Conservation (phyloP, 2,329 filamentous ascomycete species). For the Aspergillus candidus region DNA sequence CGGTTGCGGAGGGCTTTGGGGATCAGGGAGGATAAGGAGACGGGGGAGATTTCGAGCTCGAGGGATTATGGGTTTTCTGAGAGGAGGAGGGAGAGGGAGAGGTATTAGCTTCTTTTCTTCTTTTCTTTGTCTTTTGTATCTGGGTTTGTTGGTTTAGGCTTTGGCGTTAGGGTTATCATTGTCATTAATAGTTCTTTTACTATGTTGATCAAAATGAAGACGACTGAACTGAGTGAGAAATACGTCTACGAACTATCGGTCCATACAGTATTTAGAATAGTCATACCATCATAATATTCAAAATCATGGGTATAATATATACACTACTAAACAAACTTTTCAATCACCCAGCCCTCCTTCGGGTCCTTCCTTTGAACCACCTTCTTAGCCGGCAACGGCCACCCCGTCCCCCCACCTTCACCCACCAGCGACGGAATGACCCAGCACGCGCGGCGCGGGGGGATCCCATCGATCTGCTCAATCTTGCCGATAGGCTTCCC, state of each 20-base stretch:
- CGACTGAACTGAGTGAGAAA: too few relatives aligned
- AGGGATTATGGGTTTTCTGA: slow-evolving; percentile 6
- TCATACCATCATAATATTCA: slow-evolving; percentile 1
- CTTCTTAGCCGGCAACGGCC: slow-evolving; percentile 80
- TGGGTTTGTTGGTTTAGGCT: not conserved
- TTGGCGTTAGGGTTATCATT: slow-evolving; percentile 2
- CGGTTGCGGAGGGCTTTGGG: slow-evolving; percentile 77
- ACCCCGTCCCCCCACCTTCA: slow-evolving; percentile 61
- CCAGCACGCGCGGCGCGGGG: slow-evolving; percentile 66
- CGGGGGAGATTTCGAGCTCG: slow-evolving; percentile 54
- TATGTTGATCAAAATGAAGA: too few relatives aligned
- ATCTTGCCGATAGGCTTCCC: slow-evolving; percentile 90
- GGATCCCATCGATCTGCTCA: slow-evolving; percentile 42
- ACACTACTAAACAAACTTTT: slow-evolving; percentile 41
- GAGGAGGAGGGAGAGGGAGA: slow-evolving; percentile 13
- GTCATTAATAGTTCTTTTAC: not conserved
- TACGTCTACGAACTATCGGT: not conserved
- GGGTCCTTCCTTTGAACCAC: slow-evolving; percentile 70
- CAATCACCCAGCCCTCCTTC: slow-evolving; percentile 69
- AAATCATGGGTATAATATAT: slow-evolving; percentile 11
- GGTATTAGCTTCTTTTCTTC: slow-evolving; percentile 9
- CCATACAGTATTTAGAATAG: not conserved
- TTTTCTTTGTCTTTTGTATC: slow-evolving; percentile 3
- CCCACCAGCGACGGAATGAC: slow-evolving; percentile 74
- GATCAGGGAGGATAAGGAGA: slow-evolving; percentile 80